Base-by-base conservation (phyloP, 2,329 filamentous ascomycete species). In the Penicillium polonicum region DNA sequence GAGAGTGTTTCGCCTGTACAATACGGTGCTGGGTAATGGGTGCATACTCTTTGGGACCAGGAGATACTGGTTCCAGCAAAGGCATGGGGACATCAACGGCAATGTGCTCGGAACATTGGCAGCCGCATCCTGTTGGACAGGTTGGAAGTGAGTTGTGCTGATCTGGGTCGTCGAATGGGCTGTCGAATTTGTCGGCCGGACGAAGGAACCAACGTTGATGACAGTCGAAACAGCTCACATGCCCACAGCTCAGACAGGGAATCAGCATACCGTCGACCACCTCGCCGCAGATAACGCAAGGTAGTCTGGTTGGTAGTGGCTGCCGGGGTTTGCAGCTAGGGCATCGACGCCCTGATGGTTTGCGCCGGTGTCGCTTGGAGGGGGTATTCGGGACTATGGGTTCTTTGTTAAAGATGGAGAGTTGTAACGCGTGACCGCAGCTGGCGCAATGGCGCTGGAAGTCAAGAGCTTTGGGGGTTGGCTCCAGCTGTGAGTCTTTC, bases 121-220 rank as follows among this genome's bases (percentile, higher is more conserved):
- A 81, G 49, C 78, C 79, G 63, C 79, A 81, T n/a, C 78, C 78
- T 13, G 72, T 77, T 7, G 78, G 75, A 55, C 79, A 81, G 42
- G 69, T 63, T 21, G 67, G 68, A 3, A 68, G 62, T n/a, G 64
- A 59, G 13, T 60, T 56, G 21, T 64, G 29, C 19, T 45, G 58
- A 46, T 56, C 43, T 44, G 31, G 4, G n/a, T 54, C 33, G 42
- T 68, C 51, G 33, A 59, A 45, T 45, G 49, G 19, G n/a, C 19
- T 35, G 42, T 57, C 57, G 33, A 59, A 51, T 43, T 64, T 63
- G 49, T 65, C 58, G 21, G 35, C 45, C 1, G 55, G 53, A 51
- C 48, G 46, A 6, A 61, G 71, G 67, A 79, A 77, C 77, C 78
- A 79, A 41, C 65, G 66, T 41, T 67, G 67, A 48, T 79, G 78